Conservation (phyloP, 306 rosid species). For the Gastrolobium villosum region DNA sequence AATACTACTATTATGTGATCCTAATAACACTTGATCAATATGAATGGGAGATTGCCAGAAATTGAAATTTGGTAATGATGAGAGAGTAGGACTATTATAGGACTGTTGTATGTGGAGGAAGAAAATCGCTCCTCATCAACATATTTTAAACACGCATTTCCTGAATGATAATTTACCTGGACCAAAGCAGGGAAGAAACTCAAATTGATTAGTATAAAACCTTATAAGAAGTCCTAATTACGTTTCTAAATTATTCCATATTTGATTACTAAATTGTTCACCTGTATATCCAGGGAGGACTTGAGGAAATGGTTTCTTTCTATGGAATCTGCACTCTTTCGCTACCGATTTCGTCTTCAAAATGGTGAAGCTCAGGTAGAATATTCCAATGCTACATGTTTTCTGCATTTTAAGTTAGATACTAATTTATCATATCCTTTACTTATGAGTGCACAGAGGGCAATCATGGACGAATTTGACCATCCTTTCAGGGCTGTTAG, state of each 20-base stretch:
- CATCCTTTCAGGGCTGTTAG: constrained; percentile 75
- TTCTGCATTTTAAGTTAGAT: constrained; percentile 38
- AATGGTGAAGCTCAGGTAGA: constrained; percentile 81
- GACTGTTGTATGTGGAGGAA: constrained; percentile 20
- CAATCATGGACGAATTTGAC: constrained; percentile 74
- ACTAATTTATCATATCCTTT: constrained; percentile 36
- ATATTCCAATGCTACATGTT: constrained; percentile 16
- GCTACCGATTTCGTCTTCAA: constrained; percentile 66
- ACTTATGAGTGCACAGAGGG: constrained; percentile 65
- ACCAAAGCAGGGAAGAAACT: constrained; percentile 19
- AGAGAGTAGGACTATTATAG: neutral
- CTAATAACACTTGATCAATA: constrained; percentile 16
- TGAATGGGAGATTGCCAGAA: constrained; percentile 23
- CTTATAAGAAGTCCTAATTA: constrained; percentile 14
- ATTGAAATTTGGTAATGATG: constrained; percentile 16
- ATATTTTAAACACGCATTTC: neutral
- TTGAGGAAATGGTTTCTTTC: constrained; percentile 97
- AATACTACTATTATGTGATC: constrained; percentile 19
- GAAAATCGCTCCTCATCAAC: constrained; percentile 14
- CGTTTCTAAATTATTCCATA: constrained; percentile 10
- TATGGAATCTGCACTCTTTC: constrained; percentile 84
- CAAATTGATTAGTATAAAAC: neutral
- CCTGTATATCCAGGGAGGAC: constrained; percentile 71
- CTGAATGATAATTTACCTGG: constrained; percentile 30
- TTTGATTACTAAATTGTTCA: constrained; percentile 17